These are phyloP conservation scores for Selenicereus undatus DNA, from an alignment of 148 eudicot genomes.

Conservation along the genomic window DNA sequence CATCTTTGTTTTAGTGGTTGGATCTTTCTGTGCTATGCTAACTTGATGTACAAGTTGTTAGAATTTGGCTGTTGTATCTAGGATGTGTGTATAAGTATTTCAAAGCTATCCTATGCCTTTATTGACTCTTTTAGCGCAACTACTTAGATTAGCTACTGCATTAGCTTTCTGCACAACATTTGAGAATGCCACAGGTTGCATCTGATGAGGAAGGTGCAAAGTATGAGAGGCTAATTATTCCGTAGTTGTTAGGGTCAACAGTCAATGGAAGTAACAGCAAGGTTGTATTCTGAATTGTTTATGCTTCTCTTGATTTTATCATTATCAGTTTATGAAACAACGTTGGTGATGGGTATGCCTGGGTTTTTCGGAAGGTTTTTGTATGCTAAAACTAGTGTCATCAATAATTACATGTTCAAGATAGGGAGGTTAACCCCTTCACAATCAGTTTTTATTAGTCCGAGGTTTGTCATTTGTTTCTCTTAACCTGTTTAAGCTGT, in stretches of 20 bases:
- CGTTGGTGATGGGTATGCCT: constrained; percentile 5
- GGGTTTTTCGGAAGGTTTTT: background rate
- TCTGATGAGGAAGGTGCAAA: constrained; percentile 64
- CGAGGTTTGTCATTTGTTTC: constrained; percentile 8
- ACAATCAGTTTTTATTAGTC: constrained; percentile 9
- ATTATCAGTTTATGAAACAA: background rate
- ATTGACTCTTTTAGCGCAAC: background rate
- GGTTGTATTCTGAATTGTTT: constrained; percentile 32
- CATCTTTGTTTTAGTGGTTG: too few relatives aligned
- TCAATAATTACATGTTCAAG: constrained; percentile 33
- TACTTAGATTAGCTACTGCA: background rate
- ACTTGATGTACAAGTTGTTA: background rate
- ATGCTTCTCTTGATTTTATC: background rate
- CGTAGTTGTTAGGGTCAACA: constrained; percentile 55
- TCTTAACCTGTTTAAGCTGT: constrained; percentile 23
- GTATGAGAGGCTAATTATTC: constrained; percentile 70
- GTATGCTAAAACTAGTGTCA: background rate
- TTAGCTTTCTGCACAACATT: constrained; percentile 1
- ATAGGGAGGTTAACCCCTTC: constrained; percentile 62
- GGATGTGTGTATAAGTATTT: background rate
- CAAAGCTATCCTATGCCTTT: background rate
- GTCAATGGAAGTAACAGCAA: constrained; percentile 41
- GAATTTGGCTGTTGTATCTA: background rate
- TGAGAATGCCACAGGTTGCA: constrained; percentile 51
- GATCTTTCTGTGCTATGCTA: too few relatives aligned